Evolutionary conservation across 2,329 filamentous ascomycete genomes (phyloP).

Genomic region (Orbilia ellipsospora): DNA sequence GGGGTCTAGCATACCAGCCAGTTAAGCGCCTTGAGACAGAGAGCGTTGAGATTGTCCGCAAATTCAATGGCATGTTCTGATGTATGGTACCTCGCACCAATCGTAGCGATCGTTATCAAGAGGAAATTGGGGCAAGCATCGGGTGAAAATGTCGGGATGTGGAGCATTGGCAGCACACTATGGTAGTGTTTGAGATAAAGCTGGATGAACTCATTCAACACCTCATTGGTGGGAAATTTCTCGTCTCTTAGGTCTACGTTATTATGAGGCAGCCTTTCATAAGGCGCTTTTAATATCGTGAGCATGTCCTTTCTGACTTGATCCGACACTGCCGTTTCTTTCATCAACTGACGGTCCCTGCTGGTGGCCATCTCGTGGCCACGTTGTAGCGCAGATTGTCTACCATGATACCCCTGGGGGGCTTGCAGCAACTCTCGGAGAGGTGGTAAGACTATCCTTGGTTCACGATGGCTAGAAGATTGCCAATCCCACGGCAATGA

Average conservation of each 20-base stretch:
- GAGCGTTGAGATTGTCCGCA: constrained; percentile 59
- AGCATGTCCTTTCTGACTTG: constrained; percentile 59
- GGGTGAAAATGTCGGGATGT: constrained; percentile 58
- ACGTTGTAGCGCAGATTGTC: constrained; percentile 40
- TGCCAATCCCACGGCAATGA: constrained; percentile 59
- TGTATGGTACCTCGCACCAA: constrained; percentile 59
- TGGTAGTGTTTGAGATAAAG: constrained; percentile 62
- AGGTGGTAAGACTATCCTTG: constrained; percentile 58
- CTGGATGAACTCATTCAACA: constrained; percentile 60
- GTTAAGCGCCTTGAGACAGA: constrained; percentile 58
- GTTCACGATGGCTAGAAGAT: constrained; percentile 56
- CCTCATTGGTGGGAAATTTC: constrained; percentile 58
- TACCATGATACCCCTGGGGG: constrained; percentile 53
- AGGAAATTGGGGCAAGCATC: constrained; percentile 58
- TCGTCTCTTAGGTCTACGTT: constrained; percentile 57
- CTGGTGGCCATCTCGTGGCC: constrained; percentile 36
- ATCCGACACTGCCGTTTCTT: constrained; percentile 52
- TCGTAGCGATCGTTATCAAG: constrained; percentile 58
- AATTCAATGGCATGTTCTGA: constrained; percentile 59
- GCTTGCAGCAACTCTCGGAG: constrained; percentile 58
- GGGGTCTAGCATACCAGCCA: constrained; percentile 57
- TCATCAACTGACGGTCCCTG: constrained; percentile 34
- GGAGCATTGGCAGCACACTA: constrained; percentile 60
- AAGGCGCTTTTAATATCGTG: constrained; percentile 57
- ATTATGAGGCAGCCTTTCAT: constrained; percentile 57